A percentile compares a stretch with the other conserved stretches of the same genome.
These are phyloP conservation scores for Rhizopus stolonifer DNA, from an alignment of 371 early-diverging fungal genomes.

Conservation along the genomic window DNA sequence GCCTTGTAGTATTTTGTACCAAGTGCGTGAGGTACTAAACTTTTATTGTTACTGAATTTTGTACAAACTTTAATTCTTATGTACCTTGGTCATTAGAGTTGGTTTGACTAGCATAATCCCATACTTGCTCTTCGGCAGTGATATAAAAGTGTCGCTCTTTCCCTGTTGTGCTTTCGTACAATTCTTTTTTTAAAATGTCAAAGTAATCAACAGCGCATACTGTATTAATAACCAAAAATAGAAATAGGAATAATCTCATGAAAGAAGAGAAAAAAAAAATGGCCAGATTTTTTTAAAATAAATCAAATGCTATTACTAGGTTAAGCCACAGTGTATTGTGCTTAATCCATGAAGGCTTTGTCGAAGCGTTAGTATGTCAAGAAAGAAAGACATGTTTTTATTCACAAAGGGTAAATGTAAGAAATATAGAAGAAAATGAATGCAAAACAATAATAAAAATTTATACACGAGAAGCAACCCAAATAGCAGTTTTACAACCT, in stretches of 20 bases:
- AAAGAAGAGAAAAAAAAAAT: too few relatives aligned
- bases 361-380: too few relatives aligned
- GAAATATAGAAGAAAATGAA: not conserved
- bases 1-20: slow-evolving; percentile 51
- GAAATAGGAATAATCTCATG: not conserved
- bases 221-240: not conserved
- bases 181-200: slow-evolving; percentile 32
- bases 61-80: slow-evolving; percentile 20
- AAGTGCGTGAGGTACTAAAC: slow-evolving; percentile 12
- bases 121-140: slow-evolving; percentile 47
- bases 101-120: slow-evolving; percentile 45
- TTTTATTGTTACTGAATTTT: slow-evolving; percentile 9
- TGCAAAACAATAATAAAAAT: too few relatives aligned
- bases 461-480: slow-evolving; percentile 60
- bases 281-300: too few relatives aligned
- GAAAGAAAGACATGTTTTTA: not conserved
- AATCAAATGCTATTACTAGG: too few relatives aligned
- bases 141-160: slow-evolving; percentile 36
- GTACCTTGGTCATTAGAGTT: slow-evolving; percentile 2
- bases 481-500: slow-evolving; percentile 86
- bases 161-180: slow-evolving; percentile 26
- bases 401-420: not conserved
- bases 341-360: too few relatives aligned
- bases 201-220: slow-evolving; percentile 21
- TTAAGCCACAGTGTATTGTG: too few relatives aligned